Evolutionary conservation across 768 basidiomycete species (phyloP).

Genomic region (Lenzites betulinus): DNA sequence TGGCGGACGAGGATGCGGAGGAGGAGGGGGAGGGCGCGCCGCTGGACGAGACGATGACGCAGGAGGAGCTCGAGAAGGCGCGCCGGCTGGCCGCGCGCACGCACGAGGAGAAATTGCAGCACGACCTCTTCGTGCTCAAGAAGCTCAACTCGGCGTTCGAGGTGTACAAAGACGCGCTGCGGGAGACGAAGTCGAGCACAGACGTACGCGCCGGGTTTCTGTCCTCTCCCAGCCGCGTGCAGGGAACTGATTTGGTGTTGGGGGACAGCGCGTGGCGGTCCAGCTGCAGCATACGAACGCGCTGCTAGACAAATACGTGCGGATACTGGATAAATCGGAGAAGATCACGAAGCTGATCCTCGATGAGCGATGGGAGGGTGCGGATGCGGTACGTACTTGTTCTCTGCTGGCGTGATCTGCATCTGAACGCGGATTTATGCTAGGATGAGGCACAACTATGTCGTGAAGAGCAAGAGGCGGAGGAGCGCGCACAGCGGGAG

Average conservation of each 20-base stretch:
- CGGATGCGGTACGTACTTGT: slow-evolving; percentile 57
- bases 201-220: slow-evolving; percentile 48
- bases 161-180: slow-evolving; percentile 66
- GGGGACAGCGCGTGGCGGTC: slow-evolving; percentile 53
- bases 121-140: slow-evolving; percentile 70
- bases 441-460: slow-evolving; percentile 64
- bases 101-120: slow-evolving; percentile 74
- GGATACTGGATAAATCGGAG: slow-evolving; percentile 70
- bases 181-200: slow-evolving; percentile 64
- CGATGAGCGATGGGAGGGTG: slow-evolving; percentile 77
- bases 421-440: neutral
- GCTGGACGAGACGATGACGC: slow-evolving; percentile 31
- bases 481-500: slow-evolving; percentile 41
- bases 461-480: slow-evolving; percentile 41
- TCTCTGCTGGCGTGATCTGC: neutral
- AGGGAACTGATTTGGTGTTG: neutral
- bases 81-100: slow-evolving; percentile 35
- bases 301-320: slow-evolving; percentile 74
- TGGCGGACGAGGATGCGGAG: slow-evolving; percentile 23
- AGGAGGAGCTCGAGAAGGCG: slow-evolving; percentile 30
- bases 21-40: slow-evolving; percentile 18
- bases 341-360: slow-evolving; percentile 67
- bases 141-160: slow-evolving; percentile 75
- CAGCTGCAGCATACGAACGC: slow-evolving; percentile 74
- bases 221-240: neutral